Evolutionary conservation across 169 alveolate species (phyloP), one percentile per base, ranked within the genome.

Genomic region (Cryptosporidium xiaoi): DNA sequence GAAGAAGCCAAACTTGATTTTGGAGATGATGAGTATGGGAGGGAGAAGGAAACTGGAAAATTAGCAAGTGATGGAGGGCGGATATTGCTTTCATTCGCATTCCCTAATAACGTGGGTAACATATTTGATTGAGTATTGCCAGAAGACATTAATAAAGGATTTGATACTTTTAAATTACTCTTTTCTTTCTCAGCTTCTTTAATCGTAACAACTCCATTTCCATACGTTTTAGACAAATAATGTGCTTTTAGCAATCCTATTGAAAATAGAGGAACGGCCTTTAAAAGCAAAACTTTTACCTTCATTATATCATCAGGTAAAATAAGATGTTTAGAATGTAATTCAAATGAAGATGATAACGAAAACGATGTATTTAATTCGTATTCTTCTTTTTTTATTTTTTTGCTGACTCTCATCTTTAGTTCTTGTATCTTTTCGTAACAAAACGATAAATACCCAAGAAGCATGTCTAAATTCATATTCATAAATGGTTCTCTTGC

Each of bases 401-500:
- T 46, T 7, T 16, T 34, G 6, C 18, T 3, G 13, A 2, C 20
- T 2, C 7, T 34, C n/a, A 7, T 62, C 20, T 77, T 77, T 20
- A 77, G 50, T 24, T 3, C 71, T 40, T 77, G 53, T 34, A 77
- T 60, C 18, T 20, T 24, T 13, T 56, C 24, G 40, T 77, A 77
- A 13, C 87, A 77, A 13, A 15, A 46, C 33, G 87, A 77, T 16
- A 77, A 62, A 16, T 55, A 65, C 16, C 82, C 90, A 1, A 90
- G 82, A 15, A 90, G 90, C 29, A 83, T n/a, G 18, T 83, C 92
- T 36, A 56, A 55, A 58, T 77, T 82, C 90, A 85, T 64, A 60
- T 87, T 83, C 82, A 90, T 65, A 44, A 92, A 90, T 67, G 83
- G 85, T n/a, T 90, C 89, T 13, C 91, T 90, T 29, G 90, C 94